A percentile compares a stretch with the other conserved stretches of the same genome.
Conservation (phyloP, 2,329 filamentous ascomycete genomes). For the Pseudocercospora fuligena region DNA sequence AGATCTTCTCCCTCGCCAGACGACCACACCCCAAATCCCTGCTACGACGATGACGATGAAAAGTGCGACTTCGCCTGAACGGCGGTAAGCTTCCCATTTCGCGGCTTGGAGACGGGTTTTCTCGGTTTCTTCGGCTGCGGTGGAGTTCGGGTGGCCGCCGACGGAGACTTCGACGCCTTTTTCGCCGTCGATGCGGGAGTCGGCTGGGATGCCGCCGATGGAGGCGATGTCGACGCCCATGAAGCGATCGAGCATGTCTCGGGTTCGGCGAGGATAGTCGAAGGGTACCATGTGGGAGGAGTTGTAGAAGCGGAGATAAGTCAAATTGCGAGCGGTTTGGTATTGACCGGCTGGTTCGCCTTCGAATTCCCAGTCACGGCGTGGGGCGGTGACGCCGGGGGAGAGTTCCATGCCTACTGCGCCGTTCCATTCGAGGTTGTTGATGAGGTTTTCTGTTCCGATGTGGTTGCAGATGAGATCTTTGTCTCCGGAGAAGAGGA, state of each 20-base stretch:
- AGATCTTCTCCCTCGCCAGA: conserved; percentile 61
- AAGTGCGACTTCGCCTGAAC: conserved; percentile 83
- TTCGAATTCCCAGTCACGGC: conserved; percentile 92
- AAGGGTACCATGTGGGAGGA: conserved; percentile 98
- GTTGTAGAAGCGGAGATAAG: conserved; percentile 94
- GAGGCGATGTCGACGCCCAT: conserved; percentile 88
- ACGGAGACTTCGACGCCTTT: conserved; percentile 79
- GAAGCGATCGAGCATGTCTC: conserved; percentile 97
- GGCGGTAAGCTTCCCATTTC: conserved; percentile 86
- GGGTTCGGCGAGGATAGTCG: conserved; percentile 80
- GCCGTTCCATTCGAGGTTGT: conserved; percentile 88
- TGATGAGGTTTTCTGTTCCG: conserved; percentile 88
- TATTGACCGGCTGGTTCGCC: conserved; percentile 86
- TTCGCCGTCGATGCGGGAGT: conserved; percentile 84
- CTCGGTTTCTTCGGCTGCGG: conserved; percentile 68
- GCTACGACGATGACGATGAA: conserved; percentile 79
- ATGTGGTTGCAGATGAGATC: conserved; percentile 98
- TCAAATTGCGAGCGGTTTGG: conserved; percentile 92
- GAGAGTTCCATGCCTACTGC: conserved; percentile 88
- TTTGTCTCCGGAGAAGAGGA: conserved; percentile 91
- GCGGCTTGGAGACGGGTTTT: conserved; percentile 78
- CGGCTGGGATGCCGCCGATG: conserved; percentile 79
- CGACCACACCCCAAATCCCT: conserved; percentile 72
- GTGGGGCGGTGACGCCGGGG: conserved; percentile 88
- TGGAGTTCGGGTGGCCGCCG: conserved; percentile 70